phyloP scores from a whole-genome alignment of 2,329 filamentous ascomycete genomes.

The Ceratocystis papillata region DNA sequence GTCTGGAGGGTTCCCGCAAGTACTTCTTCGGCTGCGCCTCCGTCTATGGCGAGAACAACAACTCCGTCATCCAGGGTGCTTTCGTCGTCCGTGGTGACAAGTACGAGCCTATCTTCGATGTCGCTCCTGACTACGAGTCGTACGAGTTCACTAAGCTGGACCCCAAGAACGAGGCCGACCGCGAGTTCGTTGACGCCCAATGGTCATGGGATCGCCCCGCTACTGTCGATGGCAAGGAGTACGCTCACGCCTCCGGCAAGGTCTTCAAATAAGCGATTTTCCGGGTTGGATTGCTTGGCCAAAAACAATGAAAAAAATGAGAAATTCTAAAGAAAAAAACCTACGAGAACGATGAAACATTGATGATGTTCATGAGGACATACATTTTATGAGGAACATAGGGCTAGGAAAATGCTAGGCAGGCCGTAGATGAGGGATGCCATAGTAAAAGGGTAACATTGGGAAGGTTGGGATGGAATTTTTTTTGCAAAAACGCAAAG shows the following conservation, averaged over 20 bases:
- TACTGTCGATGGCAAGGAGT: constrained; percentile 72
- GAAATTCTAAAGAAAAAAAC: constrained; percentile 20
- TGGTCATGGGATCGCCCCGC: constrained; percentile 90
- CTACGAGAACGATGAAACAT: constrained; percentile 16
- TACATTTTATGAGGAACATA: constrained; percentile 26
- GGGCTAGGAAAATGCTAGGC: constrained; percentile 13
- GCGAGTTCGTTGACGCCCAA: constrained; percentile 70
- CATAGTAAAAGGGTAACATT: constrained; percentile 14
- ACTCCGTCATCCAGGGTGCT: constrained; percentile 83
- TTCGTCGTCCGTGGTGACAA: constrained; percentile 94
- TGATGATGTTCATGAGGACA: constrained; percentile 24
- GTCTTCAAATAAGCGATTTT: constrained; percentile 79
- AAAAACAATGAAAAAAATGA: constrained; percentile 24
- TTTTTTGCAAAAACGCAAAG: constrained; percentile 9
- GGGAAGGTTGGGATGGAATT: constrained; percentile 8
- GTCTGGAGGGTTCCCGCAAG: constrained; percentile 96
- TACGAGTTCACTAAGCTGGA: constrained; percentile 97
- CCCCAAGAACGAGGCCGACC: constrained; percentile 72
- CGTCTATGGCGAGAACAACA: constrained; percentile 80
- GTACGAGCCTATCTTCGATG: constrained; percentile 74
- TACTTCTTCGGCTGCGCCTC: constrained; percentile 86
- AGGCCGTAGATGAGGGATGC: constrained; percentile 17
- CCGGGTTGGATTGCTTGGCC: constrained; percentile 25
- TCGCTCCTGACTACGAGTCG: constrained; percentile 94
- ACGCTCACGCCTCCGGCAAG: constrained; percentile 82